Evolutionary conservation across 495 filamentous ascomycete species (phyloP), one percentile per base, ranked within the genome.

Genomic region (Penicillium cosmopolitanum): DNA sequence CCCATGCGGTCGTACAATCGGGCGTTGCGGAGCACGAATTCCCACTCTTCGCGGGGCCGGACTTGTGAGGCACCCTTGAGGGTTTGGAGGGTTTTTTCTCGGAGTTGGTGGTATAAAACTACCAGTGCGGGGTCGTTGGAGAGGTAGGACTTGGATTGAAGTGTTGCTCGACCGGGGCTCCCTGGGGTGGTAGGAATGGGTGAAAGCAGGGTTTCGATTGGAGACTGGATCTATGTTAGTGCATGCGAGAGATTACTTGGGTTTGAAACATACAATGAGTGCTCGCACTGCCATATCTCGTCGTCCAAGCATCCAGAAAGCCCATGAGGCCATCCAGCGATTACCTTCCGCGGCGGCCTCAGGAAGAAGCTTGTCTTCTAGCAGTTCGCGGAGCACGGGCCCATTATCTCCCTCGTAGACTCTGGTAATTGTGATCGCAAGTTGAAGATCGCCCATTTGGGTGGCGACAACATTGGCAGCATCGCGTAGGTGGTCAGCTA

Each of bases 321-420:
- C 91, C 96, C 96, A 99, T 1, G 89, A 92, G 3, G 93, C 92
- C 50, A 96, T 85, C 96, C 96, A 99, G 54, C 94, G 83, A 70
- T 98, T 94, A 1, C 91, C 92, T 56, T 92, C 87, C 11, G 85
- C 78, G 3, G 89, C 84, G 8, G 96, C 95, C 60, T 91, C 79
- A 1, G 87, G 82, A 0, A 98, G 79, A 23, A 97, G 85, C 57
- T 85, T 89, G 21, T 96, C 91, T 69, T 90, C 83, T 1, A 99
- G 78, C 2, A 98, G 79, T 53, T 83, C 84, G 33, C 80, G 82
- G 1, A 98, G 73, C 8, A 94, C 83, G 0, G 87, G 87, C 0
- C 92, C 90, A 35, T 86, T 81, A 50, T 96, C 92, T 19, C 96
- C 95, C 67, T 94, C 92, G 61, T 96, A 94, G 10, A 93, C 90